Base-by-base conservation (phyloP, 225 moss, liverwort and hornwort species). In the Physcomitrium patens region DNA sequence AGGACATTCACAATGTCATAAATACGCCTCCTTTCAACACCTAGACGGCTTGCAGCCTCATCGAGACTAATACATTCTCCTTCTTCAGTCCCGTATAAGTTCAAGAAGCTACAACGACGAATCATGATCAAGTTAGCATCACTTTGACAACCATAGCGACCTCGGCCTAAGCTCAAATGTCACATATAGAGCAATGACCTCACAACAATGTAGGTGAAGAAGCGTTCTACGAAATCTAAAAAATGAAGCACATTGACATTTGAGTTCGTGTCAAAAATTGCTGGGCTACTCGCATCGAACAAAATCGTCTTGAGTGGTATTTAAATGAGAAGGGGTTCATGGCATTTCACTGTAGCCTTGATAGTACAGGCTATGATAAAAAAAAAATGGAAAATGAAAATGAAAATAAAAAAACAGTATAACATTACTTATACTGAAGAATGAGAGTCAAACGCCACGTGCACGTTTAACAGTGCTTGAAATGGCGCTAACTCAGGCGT, bases 1-100 rank as follows among this genome's bases (percentile, higher is more conserved):
- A 96, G 87, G 44, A 96, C 94, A 67, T 96, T 94, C 5, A 94
- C 96, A 10, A 96, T 94, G 75, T 94, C 96, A 80, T 96, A 96
- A 73, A 96, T 96, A 65, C 94, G 92, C 77, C 96, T 87, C 68
- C 96, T 90, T 89, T 96, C 96, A 26, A 96, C 93, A 85, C 92
- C 90, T 70, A 96, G 65, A 65, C 90, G 88, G 44, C 69, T 85
- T 63, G 95, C 95, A 60, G 96, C 92, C 69, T 93, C 94, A 81
- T 96, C 96, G 14, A 96, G 88, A 76, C 96, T 89, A 23, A 96
- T 96, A 65, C 92, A 92, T 82, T 90, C 90, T 63, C 91, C 96
- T 59, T 88, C 87, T 69, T 94, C 93, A 56, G 85, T 84, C 44
- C 94, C 96, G 65, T 96, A 96, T 15, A 96, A 69, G 57, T 86